Evolutionary conservation across 2,329 filamentous ascomycete genomes (phyloP).

Genomic region (Fusarium foetens): DNA sequence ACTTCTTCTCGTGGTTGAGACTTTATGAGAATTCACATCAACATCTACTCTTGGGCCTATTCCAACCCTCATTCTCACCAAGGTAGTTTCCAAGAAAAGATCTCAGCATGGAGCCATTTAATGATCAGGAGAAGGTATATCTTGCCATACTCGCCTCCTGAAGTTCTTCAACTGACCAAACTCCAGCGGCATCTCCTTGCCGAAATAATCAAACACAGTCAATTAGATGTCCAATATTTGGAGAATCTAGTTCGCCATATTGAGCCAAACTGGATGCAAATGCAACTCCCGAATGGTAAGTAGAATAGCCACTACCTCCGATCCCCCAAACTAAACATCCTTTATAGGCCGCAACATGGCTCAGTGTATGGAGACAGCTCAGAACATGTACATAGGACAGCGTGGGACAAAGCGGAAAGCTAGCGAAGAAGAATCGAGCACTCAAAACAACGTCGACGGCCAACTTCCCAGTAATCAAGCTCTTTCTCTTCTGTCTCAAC

Average conservation of each 20-base stretch:
- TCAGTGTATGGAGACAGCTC: conserved; percentile 56
- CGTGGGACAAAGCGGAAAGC: conserved; percentile 48
- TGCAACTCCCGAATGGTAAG: conserved; percentile 61
- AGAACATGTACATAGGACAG: conserved; percentile 50
- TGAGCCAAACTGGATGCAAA: conserved; percentile 58
- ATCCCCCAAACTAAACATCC: neutral
- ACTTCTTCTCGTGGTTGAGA: neutral
- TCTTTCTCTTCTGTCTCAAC: conserved; percentile 3
- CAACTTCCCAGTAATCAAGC: conserved; percentile 2
- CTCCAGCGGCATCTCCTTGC: conserved; percentile 66
- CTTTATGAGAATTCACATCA: neutral
- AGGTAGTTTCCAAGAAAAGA: conserved; percentile 5
- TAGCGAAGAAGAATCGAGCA: conserved; percentile 46
- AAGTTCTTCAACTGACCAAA: conserved; percentile 4
- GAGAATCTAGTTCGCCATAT: conserved; percentile 59
- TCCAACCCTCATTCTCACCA: neutral
- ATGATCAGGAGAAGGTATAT: conserved; percentile 64
- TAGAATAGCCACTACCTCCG: neutral
- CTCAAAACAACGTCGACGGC: conserved; percentile 39
- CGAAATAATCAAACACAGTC: conserved; percentile 68
- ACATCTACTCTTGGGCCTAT: neutral
- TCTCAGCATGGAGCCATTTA: conserved; percentile 50
- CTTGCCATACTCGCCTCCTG: too few species aligned
- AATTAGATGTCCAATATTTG: conserved; percentile 58
- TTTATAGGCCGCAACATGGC: conserved; percentile 58